Conservation (phyloP, 352 stramenopile genomes). For the Phytophthora capsici region DNA sequence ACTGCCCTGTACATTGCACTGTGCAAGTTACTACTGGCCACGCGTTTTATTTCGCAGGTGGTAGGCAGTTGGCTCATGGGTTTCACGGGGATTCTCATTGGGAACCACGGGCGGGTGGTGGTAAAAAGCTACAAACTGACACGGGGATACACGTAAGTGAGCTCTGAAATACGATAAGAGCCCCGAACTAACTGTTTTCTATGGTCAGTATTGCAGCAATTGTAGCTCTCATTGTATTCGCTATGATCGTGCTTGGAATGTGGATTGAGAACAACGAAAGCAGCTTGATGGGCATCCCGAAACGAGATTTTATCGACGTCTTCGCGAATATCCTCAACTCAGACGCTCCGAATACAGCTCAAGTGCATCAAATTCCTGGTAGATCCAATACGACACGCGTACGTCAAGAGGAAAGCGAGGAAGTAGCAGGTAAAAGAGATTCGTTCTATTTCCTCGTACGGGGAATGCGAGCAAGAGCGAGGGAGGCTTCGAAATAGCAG, state of each 20-base stretch:
- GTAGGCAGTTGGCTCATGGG: slow-evolving; percentile 70
- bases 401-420: slow-evolving; percentile 17
- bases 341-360: slow-evolving; percentile 30
- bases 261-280: slow-evolving; percentile 87
- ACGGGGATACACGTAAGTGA: slow-evolving; percentile 52
- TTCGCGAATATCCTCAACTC: slow-evolving; percentile 70
- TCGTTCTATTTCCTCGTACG: slow-evolving; percentile 85
- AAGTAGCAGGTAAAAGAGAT: slow-evolving; percentile 60
- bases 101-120: slow-evolving; percentile 62
- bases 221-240: slow-evolving; percentile 51
- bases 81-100: slow-evolving; percentile 56
- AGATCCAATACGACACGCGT: neutral
- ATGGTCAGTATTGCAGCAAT: slow-evolving; percentile 47
- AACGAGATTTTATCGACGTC: slow-evolving; percentile 67
- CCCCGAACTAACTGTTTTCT: neutral
- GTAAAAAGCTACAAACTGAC: slow-evolving; percentile 56
- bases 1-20: slow-evolving; percentile 34
- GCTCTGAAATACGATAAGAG: neutral
- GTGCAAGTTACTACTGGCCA: slow-evolving; percentile 55
- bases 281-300: slow-evolving; percentile 62
- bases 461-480: slow-evolving; percentile 48
- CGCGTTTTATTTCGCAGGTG: slow-evolving; percentile 64
- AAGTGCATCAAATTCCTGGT: slow-evolving; percentile 16
- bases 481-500: slow-evolving; percentile 11
- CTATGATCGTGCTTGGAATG: slow-evolving; percentile 58